These are phyloP conservation scores for Begonia loranthoides DNA, from an alignment of 306 rosid species.

Conservation along the genomic window DNA sequence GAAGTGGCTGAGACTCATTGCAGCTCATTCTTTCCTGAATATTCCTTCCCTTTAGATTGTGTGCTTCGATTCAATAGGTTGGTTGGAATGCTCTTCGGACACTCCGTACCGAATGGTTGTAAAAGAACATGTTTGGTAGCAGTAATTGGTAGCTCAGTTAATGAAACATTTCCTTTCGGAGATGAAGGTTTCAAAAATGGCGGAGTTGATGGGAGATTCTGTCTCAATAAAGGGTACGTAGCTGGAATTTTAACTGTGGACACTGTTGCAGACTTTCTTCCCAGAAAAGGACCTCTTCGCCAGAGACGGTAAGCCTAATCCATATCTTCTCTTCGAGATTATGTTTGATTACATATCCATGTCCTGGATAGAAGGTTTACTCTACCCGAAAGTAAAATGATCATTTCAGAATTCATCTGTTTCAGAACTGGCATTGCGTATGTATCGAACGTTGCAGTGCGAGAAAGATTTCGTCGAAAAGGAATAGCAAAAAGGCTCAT, in stretches of 20 bases:
- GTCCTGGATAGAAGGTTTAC: no score
- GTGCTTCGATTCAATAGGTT: slow-evolving; percentile 79
- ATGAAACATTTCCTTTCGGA: slow-evolving; percentile 48
- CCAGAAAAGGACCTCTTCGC: slow-evolving; percentile 66
- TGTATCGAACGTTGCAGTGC: slow-evolving; percentile 88
- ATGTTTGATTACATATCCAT: no score
- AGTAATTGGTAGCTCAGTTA: slow-evolving; percentile 45
- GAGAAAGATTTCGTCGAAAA: slow-evolving; percentile 63
- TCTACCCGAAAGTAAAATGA: no score
- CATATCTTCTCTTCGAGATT: neutral
- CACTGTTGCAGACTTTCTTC: slow-evolving; percentile 92
- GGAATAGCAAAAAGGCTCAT: slow-evolving; percentile 79
- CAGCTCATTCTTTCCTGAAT: slow-evolving; percentile 93
- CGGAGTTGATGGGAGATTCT: slow-evolving; percentile 58
- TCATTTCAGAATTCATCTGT: neutral
- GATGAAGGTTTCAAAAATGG: slow-evolving; percentile 60
- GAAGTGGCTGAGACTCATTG: slow-evolving; percentile 99
- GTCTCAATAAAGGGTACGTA: slow-evolving; percentile 80
- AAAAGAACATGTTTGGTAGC: slow-evolving; percentile 82
- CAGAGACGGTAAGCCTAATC: slow-evolving; percentile 52
- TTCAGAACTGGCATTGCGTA: slow-evolving; percentile 92
- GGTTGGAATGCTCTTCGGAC: slow-evolving; percentile 75
- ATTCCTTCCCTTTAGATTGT: slow-evolving; percentile 76
- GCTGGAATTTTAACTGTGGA: slow-evolving; percentile 88
- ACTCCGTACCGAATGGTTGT: slow-evolving; percentile 70